Base-by-base conservation (phyloP, 768 basidiomycete genomes). In the Russula earlei region DNA sequence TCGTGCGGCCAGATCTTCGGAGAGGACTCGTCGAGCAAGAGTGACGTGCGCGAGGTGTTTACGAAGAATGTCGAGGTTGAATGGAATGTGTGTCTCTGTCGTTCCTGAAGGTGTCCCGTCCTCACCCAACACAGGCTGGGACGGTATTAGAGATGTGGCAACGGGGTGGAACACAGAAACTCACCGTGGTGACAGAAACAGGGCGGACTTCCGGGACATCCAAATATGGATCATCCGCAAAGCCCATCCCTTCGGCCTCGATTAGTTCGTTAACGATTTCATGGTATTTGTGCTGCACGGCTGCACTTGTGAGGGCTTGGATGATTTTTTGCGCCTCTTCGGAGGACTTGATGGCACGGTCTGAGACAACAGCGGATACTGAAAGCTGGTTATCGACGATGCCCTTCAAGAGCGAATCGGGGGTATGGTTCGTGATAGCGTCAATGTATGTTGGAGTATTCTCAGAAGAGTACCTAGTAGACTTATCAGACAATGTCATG, bases 21-120 rank as follows among this genome's bases (percentile, higher is more conserved):
- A 74, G 42, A 87, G 74, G 6, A 86, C 73, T 3, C 77, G 75
- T 34, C 83, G 80, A 2, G 84, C 81, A 51, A 85, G 75, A 7
- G 74, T 69, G n/a, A 86, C 75, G 56, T 81, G 71, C 3, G 78
- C 71, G 19, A 94, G 77, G 64, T 87, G 84, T 22, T 77, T 77
- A 20, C 88, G 82, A 33, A 93, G 75, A 49, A 79, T 80, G 20
- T 77, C 74, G 49, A 92, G 75, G 65, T 91, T 89, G 72, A 88
- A 91, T 2, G 87, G 87, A 7, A 88, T 71, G 24, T 66, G 65
- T 11, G 63, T 50, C 3, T 66, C 64, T 11, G 45, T 34, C 14
- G 59, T 38, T 62, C 68, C 55, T 14, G 55, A 29, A 17, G 57
- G 24, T 1, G 33, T 20, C 5, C 67, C 68, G 48, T 67, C 68